These are phyloP conservation scores for Symbiotaphrina buchneri DNA, from an alignment of 495 filamentous ascomycete species.

Conservation along the genomic window DNA sequence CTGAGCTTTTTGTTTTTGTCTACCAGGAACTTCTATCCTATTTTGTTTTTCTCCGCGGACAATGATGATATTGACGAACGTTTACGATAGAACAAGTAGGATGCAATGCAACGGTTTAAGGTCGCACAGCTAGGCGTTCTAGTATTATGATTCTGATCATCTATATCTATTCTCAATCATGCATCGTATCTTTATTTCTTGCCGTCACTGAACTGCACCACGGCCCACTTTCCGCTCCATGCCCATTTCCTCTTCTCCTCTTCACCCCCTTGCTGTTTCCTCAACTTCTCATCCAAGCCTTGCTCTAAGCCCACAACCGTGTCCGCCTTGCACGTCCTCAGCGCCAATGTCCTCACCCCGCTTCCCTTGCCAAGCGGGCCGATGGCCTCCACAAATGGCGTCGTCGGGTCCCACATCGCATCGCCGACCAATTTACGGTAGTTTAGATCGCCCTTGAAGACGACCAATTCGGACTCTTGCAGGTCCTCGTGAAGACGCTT, in stretches of 20 bases:
- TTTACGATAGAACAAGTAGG: no score
- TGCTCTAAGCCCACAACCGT: conserved; percentile 71
- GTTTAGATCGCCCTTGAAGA: conserved; percentile 95
- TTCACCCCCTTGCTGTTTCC: conserved; percentile 38
- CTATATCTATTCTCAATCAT: not conserved
- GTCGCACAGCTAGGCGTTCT: no score
- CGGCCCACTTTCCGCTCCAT: conserved; percentile 93
- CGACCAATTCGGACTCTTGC: conserved; percentile 65
- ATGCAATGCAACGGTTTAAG: no score
- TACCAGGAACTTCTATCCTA: no score
- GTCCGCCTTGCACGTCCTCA: conserved; percentile 92
- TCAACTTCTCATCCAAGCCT: conserved; percentile 62
- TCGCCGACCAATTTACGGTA: conserved; percentile 82
- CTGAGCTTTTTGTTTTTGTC: no score
- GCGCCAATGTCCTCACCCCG: conserved; percentile 57
- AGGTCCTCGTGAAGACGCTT: conserved; percentile 53
- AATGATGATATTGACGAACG: no score
- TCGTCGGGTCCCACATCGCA: conserved; percentile 71
- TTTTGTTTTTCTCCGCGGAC: no score
- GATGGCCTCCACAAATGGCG: conserved; percentile 65
- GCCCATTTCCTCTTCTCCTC: conserved; percentile 68
- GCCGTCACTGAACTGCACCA: conserved; percentile 69
- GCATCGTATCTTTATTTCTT: conserved; percentile 17
- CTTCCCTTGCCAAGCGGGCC: conserved; percentile 65
- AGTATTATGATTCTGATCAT: no score